Base-by-base conservation (phyloP, 495 filamentous ascomycete genomes). In the Xylaria cubensis region DNA sequence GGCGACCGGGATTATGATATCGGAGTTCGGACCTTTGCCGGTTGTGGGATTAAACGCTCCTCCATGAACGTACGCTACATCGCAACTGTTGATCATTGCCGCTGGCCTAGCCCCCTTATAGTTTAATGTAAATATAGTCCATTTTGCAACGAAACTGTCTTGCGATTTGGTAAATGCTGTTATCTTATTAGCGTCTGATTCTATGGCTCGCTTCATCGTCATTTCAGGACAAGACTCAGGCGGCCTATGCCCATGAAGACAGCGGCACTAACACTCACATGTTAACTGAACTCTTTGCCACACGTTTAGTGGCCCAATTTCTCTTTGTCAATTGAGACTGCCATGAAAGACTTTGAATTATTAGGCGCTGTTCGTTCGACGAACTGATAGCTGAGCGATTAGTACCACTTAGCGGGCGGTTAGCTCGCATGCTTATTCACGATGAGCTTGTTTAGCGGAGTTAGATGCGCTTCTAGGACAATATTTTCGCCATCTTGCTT, bases 11-110 rank as follows among this genome's bases (percentile, higher is more conserved):
- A 13, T 44, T 29, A 26, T 9, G 7, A 26, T 7, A 29, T 64
- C 61, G 61, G 61, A 41, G 36, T 64, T 64, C 61, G 61, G 61
- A 64, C 3, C 26, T 26, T n/a, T 64, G 61, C 61, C 61, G 29
- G 10, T 29, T 64, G 24, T 26, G n/a, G 56, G 9, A 61, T 9
- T 29, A 13, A 3, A 41, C 8, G 39, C 5, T 41, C 39, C 46
- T 48, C 32, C 32, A 48, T n/a, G 19, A 6, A 6, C 3, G 15
- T 46, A 19, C 17, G 44, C 17, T 46, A 46, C 3, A 48, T 17
- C 17, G 15, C 17, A 48, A 46, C 15, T 5, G 17, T 48, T 19
- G 15, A 48, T 48, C 44, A 7, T 48, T 19, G 3, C 44, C 44
- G 44, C 44, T 48, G 19, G 17, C 44, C 13, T 56, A 21, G 7